These are phyloP conservation scores for Xylariaceae sp. DNA, from an alignment of 2,329 filamentous ascomycete genomes.

Conservation along the genomic window DNA sequence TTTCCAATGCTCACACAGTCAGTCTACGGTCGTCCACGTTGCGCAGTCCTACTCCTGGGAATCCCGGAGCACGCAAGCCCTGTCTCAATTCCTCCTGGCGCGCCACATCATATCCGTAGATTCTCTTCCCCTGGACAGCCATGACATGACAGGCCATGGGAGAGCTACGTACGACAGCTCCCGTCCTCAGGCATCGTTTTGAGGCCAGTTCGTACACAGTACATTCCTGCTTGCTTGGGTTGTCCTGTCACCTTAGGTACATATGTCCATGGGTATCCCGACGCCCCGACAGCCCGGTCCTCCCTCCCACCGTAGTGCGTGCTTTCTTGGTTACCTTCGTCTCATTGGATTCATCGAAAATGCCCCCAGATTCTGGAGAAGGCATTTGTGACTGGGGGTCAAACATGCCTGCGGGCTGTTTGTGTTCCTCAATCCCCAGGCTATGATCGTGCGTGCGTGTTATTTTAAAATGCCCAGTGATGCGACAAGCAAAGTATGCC, in stretches of 20 bases:
- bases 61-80: constrained; percentile 1
- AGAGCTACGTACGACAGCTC: too few species aligned
- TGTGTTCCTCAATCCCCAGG: background rate
- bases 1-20: too few species aligned
- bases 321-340: background rate
- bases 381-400: background rate
- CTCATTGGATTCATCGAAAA: constrained; percentile 1
- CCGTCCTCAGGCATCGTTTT: too few species aligned
- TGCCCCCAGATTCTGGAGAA: constrained; percentile 1
- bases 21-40: too few species aligned
- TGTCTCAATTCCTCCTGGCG: background rate
- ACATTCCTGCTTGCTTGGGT: too few species aligned
- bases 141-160: too few species aligned
- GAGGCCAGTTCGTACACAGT: too few species aligned
- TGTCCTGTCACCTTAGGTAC: background rate
- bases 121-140: too few species aligned
- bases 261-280: background rate
- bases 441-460: too few species aligned
- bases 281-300: constrained; percentile 2
- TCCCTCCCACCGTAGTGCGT: background rate
- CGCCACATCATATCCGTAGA: background rate
- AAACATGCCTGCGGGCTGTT: background rate
- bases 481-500: too few species aligned
- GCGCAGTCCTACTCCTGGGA: background rate
- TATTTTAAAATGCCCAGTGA: too few species aligned